phyloP scores from a whole-genome alignment of 2,329 filamentous ascomycete species.

The Sporothrix schenckii region DNA sequence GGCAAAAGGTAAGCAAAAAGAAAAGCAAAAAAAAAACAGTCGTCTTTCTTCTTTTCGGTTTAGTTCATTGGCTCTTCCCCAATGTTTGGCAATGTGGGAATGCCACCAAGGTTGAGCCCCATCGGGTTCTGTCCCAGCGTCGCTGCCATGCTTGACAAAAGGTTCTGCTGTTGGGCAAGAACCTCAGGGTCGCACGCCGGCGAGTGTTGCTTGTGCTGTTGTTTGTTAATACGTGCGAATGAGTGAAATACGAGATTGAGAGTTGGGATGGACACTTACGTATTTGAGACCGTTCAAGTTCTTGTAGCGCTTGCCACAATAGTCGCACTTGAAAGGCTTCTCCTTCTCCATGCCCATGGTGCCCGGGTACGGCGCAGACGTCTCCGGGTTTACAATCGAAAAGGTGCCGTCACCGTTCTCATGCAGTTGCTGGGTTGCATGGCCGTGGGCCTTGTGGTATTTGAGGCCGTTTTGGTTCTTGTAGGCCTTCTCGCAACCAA shows the following conservation, averaged over 20 bases:
- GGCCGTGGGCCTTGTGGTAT: slow-evolving; percentile 84
- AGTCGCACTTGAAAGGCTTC: slow-evolving; percentile 96
- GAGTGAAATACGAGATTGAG: too few species aligned
- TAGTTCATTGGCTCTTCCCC: slow-evolving; percentile 49
- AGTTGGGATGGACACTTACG: slow-evolving; percentile 49
- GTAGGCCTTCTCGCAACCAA: slow-evolving; percentile 98
- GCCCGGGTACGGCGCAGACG: slow-evolving; percentile 89
- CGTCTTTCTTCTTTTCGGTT: neutral
- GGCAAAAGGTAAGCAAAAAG: neutral
- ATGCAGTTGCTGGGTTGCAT: slow-evolving; percentile 94
- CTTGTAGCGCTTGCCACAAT: slow-evolving; percentile 98
- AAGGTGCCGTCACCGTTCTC: slow-evolving; percentile 97
- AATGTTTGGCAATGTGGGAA: slow-evolving; percentile 46
- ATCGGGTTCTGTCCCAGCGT: slow-evolving; percentile 40
- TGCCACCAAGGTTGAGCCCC: slow-evolving; percentile 43
- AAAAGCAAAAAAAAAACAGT: neutral
- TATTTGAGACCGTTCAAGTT: slow-evolving; percentile 99
- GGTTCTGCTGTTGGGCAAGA: slow-evolving; percentile 48
- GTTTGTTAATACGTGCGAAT: slow-evolving; percentile 41
- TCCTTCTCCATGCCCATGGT: slow-evolving; percentile 99
- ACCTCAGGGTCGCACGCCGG: slow-evolving; percentile 87
- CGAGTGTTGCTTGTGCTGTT: slow-evolving; percentile 75
- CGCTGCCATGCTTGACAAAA: slow-evolving; percentile 43
- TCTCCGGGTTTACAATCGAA: slow-evolving; percentile 96
- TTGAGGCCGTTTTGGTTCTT: slow-evolving; percentile 99